Evolutionary conservation across 495 filamentous ascomycete species (phyloP).

Genomic region (Hamigera avellanea): DNA sequence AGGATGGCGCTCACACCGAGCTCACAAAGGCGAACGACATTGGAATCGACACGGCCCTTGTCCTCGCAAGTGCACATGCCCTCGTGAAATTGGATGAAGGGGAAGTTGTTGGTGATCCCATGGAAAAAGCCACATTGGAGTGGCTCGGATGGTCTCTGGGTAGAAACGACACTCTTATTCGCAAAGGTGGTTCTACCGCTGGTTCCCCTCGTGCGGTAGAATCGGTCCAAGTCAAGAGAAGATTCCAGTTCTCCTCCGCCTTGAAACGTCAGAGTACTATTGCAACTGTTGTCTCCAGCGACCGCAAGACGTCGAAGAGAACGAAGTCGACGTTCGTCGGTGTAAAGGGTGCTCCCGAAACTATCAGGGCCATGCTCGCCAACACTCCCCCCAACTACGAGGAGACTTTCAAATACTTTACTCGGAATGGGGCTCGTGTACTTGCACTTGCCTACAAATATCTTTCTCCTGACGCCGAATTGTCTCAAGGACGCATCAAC

Average conservation of each 20-base stretch:
- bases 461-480: conserved; percentile 64
- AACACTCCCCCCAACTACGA: conserved; percentile 81
- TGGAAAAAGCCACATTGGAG: conserved; percentile 91
- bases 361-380: conserved; percentile 83
- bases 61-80: conserved; percentile 90
- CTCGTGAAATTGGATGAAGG: conserved; percentile 94
- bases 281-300: conserved; percentile 58
- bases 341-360: conserved; percentile 96
- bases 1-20: conserved; percentile 67
- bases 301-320: conserved; percentile 60
- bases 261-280: conserved; percentile 94
- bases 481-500: conserved; percentile 77
- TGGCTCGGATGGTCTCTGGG: conserved; percentile 88
- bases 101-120: conserved; percentile 93
- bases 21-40: conserved; percentile 53
- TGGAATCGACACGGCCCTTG: conserved; percentile 74
- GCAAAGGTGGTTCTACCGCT: conserved; percentile 34
- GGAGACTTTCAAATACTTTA: conserved; percentile 97
- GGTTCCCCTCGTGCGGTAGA: conserved; percentile 36
- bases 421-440: conserved; percentile 85
- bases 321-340: conserved; percentile 73
- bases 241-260: conserved; percentile 97
- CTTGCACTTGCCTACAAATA: conserved; percentile 91
- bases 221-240: conserved; percentile 80
- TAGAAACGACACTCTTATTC: conserved; percentile 65